Evolutionary conservation across 805 yeast species (phyloP).

Genomic region (Cyberlindnera sargentensis): DNA sequence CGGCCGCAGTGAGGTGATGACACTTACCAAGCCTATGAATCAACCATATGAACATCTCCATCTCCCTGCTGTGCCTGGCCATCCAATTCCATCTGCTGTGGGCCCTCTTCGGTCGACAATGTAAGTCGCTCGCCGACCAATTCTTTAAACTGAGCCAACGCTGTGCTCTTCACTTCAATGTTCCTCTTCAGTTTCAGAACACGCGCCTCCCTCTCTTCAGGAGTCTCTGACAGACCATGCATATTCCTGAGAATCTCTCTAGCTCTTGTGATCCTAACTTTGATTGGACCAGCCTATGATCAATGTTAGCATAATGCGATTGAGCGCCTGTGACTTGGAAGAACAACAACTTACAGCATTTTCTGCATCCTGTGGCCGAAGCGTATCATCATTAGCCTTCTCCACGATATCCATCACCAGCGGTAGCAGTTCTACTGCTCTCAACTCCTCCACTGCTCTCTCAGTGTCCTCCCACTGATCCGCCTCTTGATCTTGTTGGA

Average conservation of each 20-base stretch:
- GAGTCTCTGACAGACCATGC: conserved; percentile 39
- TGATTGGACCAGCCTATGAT: conserved; percentile 34
- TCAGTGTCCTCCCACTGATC: conserved; percentile 9
- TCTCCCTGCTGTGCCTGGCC: too few species aligned
- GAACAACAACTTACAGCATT: conserved; percentile 28
- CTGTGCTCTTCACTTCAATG: conserved; percentile 23
- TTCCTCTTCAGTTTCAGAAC: conserved; percentile 29
- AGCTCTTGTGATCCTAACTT: conserved; percentile 33
- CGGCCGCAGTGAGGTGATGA: too few species aligned
- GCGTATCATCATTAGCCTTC: conserved; percentile 31
- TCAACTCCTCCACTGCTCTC: conserved; percentile 25
- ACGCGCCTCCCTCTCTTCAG: conserved; percentile 28
- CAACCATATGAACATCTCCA: too few species aligned
- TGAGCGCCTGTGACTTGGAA: too few species aligned
- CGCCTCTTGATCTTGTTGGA: neutral
- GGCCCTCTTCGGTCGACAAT: conserved; percentile 2
- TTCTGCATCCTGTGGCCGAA: conserved; percentile 37
- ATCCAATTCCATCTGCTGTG: neutral
- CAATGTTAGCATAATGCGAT: conserved; percentile 1
- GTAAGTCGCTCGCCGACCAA: conserved; percentile 13
- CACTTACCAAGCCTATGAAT: too few species aligned
- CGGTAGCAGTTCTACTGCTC: conserved; percentile 32
- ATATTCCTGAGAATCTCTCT: conserved; percentile 31
- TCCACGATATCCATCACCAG: conserved; percentile 34
- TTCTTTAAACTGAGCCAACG: conserved; percentile 18